A percentile compares a stretch with the other conserved stretches of the same genome.
Evolutionary conservation across 2,329 filamentous ascomycete genomes (phyloP).

Genomic region (Beauveria australis): DNA sequence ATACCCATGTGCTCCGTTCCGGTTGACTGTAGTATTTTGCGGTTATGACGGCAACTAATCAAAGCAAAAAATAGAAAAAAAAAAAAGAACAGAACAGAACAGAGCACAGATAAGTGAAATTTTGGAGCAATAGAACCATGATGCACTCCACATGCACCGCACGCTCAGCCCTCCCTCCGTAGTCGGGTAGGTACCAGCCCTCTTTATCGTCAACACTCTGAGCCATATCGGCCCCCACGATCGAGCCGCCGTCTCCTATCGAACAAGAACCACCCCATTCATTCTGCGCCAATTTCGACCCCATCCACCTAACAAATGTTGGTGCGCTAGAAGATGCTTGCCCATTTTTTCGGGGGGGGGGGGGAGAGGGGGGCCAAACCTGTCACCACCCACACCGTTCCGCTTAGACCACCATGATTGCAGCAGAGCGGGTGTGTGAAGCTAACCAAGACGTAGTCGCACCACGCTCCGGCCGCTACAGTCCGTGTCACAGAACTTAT

Average conservation of each 20-base stretch:
- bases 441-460: neutral
- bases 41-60: too few species aligned
- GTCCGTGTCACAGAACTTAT: neutral
- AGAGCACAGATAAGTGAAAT: neutral
- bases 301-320: neutral
- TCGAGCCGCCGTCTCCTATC: neutral
- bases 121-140: neutral
- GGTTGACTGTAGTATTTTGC: too few species aligned
- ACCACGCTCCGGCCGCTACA: neutral
- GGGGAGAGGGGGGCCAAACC: neutral
- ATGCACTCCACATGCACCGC: neutral
- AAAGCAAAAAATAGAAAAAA: neutral
- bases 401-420: neutral
- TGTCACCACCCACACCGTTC: neutral
- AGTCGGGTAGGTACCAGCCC: neutral
- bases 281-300: neutral
- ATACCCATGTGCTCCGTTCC: too few species aligned
- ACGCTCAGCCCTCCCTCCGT: neutral
- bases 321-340: neutral
- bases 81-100: neutral
- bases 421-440: neutral
- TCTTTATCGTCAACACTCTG: neutral
- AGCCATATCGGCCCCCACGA: neutral
- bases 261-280: neutral
- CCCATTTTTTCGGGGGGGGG: neutral